Conservation (phyloP, 768 basidiomycete genomes). For the Termitomyces sp. region DNA sequence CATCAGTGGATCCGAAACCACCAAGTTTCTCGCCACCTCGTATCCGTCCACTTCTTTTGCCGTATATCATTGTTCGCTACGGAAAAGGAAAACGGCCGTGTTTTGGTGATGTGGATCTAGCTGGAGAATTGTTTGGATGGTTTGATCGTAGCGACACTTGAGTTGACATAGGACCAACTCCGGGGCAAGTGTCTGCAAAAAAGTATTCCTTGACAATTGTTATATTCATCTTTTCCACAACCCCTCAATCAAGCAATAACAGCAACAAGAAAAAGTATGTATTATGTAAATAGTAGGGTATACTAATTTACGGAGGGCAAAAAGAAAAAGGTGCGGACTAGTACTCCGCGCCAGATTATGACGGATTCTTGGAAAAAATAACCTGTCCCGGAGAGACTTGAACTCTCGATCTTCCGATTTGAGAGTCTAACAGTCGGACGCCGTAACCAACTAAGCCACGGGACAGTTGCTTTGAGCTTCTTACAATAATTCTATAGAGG, state of each 20-base stretch:
- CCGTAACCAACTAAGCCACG: neutral
- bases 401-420: neutral
- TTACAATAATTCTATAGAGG: too few species aligned
- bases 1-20: neutral
- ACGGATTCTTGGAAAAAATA: too few species aligned
- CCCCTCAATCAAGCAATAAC: too few species aligned
- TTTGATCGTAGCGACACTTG: neutral
- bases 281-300: too few species aligned
- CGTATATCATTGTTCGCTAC: neutral
- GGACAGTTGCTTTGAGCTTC: neutral
- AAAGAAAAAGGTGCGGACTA: too few species aligned
- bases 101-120: too few species aligned
- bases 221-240: too few species aligned
- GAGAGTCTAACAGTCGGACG: neutral
- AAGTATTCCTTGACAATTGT: neutral
- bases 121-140: neutral
- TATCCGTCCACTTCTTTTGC: neutral
- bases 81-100: neutral
- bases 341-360: too few species aligned
- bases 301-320: too few species aligned
- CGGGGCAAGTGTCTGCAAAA: neutral
- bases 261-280: too few species aligned
- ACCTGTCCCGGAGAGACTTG: neutral
- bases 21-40: neutral
- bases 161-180: neutral